These are phyloP conservation scores for Ophiostoma novo-ulmi DNA, from an alignment of 2,329 filamentous ascomycete genomes.

Conservation along the genomic window DNA sequence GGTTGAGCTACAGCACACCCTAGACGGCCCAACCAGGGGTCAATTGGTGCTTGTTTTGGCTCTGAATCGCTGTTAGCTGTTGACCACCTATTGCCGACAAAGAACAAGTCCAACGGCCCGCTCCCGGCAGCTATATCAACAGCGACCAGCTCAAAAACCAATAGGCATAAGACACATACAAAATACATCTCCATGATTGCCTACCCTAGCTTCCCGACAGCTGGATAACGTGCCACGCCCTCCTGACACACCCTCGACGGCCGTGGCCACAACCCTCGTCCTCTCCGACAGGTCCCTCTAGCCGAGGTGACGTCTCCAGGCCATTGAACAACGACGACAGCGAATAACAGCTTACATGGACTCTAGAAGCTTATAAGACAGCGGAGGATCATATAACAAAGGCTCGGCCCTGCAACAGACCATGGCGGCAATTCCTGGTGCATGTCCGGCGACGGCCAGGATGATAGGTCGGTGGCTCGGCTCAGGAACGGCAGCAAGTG, in stretches of 20 bases:
- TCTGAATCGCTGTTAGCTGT: background rate
- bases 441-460: constrained; percentile 1
- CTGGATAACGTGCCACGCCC: background rate
- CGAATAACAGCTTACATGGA: background rate
- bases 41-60: background rate
- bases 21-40: no score
- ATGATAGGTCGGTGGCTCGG: background rate
- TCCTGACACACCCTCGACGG: background rate
- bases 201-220: background rate
- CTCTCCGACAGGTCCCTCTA: background rate
- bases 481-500: background rate
- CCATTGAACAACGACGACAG: background rate
- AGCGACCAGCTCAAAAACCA: background rate
- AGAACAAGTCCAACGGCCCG: constrained; percentile 7
- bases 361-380: background rate
- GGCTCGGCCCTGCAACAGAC: background rate
- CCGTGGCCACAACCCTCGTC: background rate
- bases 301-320: background rate
- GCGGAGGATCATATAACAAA: background rate
- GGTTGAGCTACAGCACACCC: background rate
- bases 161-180: background rate
- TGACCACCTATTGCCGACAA: constrained; percentile 8
- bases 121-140: background rate
- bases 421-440: constrained; percentile 2
- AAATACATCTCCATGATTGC: background rate